phyloP scores from a whole-genome alignment of 306 rosid species.

The Myrica gale region DNA sequence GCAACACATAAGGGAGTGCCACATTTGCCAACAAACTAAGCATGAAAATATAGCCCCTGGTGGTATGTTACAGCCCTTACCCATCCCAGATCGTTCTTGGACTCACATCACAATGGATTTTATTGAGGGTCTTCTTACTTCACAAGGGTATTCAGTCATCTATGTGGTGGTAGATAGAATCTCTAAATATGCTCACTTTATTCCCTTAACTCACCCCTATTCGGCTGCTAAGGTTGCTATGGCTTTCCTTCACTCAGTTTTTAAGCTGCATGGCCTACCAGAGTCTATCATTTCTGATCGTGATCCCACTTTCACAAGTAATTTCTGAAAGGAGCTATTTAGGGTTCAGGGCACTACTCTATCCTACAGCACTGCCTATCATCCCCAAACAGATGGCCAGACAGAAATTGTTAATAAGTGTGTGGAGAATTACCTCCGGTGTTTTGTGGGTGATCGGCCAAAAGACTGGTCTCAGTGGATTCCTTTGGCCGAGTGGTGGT shows the following conservation, averaged over 20 bases:
- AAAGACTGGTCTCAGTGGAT: not conserved
- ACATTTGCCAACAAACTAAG: not conserved
- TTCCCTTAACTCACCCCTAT: not conserved
- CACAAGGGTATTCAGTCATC: not conserved
- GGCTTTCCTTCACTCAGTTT: not conserved
- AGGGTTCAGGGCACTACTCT: not conserved
- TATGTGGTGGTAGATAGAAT: not conserved
- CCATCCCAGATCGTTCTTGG: not conserved
- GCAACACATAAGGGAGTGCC: not conserved
- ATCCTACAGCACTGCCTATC: not conserved
- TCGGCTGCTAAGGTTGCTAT: not conserved
- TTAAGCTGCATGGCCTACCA: not conserved
- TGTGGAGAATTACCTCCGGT: not conserved
- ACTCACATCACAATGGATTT: not conserved
- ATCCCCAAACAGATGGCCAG: not conserved
- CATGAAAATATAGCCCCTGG: no score
- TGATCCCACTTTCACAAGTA: not conserved
- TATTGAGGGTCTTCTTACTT: not conserved
- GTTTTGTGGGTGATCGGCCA: not conserved
- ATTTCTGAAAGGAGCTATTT: not conserved
- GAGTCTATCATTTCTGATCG: no score
- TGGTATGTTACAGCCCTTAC: not conserved
- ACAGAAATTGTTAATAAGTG: not conserved
- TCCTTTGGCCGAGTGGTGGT: not conserved
- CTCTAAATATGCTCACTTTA: not conserved